Conservation (phyloP, 2,329 filamentous ascomycete species). For the Rhinocladiella mackenziei region DNA sequence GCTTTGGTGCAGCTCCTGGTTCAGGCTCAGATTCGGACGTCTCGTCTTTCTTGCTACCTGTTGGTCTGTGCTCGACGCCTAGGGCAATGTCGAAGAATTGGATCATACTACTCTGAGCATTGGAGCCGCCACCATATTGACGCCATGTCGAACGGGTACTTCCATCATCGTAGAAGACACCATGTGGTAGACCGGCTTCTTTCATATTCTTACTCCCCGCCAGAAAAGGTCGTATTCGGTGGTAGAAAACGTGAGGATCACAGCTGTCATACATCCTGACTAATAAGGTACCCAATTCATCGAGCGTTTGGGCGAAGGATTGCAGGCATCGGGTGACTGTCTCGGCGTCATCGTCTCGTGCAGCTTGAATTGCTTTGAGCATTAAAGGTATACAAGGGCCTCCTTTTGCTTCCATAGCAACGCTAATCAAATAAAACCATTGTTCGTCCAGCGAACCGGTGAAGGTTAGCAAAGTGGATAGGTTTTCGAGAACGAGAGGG, state of each 20-base stretch:
- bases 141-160: constrained; percentile 65
- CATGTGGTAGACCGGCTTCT: constrained; percentile 82
- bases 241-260: constrained; percentile 90
- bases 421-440: constrained; percentile 96
- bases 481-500: constrained; percentile 78
- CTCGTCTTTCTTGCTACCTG: constrained; percentile 59
- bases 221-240: constrained; percentile 91
- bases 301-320: constrained; percentile 78
- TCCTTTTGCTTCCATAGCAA: constrained; percentile 90
- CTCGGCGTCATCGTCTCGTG: constrained; percentile 63
- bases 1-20: constrained; percentile 46
- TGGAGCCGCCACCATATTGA: constrained; percentile 89
- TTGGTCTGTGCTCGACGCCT: constrained; percentile 84
- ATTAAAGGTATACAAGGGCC: constrained; percentile 83
- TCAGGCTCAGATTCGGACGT: constrained; percentile 45
- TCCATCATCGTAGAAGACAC: constrained; percentile 82
- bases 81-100: constrained; percentile 96
- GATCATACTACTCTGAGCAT: constrained; percentile 93
- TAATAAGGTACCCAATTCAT: constrained; percentile 74
- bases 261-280: constrained; percentile 93
- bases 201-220: constrained; percentile 97
- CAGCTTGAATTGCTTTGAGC: constrained; percentile 80
- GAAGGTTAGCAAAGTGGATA: constrained; percentile 83
- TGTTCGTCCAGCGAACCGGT: constrained; percentile 94
- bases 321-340: constrained; percentile 74